phyloP scores from a whole-genome alignment of 2,329 filamentous ascomycete species.

The Tolypocladium nubicola region DNA sequence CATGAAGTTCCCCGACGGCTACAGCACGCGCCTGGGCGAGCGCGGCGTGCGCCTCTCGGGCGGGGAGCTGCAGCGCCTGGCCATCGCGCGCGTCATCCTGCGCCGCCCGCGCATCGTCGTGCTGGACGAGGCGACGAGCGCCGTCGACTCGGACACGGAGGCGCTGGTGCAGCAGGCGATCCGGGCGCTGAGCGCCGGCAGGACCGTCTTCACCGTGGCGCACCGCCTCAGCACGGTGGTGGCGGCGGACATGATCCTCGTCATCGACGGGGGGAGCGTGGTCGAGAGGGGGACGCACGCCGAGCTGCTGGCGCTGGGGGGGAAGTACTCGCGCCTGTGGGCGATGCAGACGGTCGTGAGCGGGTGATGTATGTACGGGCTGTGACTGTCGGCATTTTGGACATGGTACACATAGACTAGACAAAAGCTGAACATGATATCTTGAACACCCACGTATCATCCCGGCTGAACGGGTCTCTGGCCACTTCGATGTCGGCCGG shows the following conservation, averaged over 20 bases:
- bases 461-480: too few relatives aligned
- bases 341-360: conserved; percentile 24
- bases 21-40: conserved; percentile 36
- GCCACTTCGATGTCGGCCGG: too few relatives aligned
- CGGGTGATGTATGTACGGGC: neutral
- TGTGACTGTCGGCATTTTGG: too few relatives aligned
- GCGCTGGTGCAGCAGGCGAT: conserved; percentile 34
- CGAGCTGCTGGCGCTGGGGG: conserved; percentile 32
- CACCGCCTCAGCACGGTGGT: conserved; percentile 32
- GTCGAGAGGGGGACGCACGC: conserved; percentile 42
- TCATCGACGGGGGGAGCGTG: conserved; percentile 40
- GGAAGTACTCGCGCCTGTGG: conserved; percentile 43
- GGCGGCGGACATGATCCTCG: conserved; percentile 39
- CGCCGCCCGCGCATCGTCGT: conserved; percentile 16
- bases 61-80: conserved; percentile 38
- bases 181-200: conserved; percentile 29
- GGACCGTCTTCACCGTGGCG: conserved; percentile 43
- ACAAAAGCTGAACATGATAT: neutral
- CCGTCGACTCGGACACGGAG: conserved; percentile 34
- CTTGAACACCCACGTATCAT: too few relatives aligned
- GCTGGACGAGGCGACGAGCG: conserved; percentile 42
- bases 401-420: too few relatives aligned
- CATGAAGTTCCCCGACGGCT: conserved; percentile 42
- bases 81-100: conserved; percentile 29
- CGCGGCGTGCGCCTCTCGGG: conserved; percentile 37